phyloP scores from a whole-genome alignment of 2,329 filamentous ascomycete genomes.

The Aspergillus udagawae region DNA sequence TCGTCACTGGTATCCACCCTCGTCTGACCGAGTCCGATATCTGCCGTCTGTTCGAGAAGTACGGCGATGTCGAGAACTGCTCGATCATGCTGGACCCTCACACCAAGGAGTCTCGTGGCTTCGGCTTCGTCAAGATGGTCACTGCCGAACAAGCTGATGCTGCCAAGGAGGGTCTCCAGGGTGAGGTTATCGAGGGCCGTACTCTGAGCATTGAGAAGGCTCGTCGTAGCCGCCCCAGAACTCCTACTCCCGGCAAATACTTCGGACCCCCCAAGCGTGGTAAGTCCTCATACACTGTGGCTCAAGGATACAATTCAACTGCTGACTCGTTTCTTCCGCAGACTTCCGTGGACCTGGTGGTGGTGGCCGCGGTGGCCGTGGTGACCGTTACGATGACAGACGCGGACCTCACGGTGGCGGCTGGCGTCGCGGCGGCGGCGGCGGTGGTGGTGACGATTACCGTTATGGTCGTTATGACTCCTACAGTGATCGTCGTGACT shows the following conservation, averaged over 20 bases:
- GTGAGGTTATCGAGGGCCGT: conserved; percentile 89
- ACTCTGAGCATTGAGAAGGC: conserved; percentile 99
- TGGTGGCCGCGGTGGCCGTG: conserved; percentile 38
- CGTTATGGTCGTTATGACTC: conserved; percentile 46
- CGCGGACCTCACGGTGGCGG: conserved; percentile 50
- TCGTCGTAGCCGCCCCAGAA: conserved; percentile 87
- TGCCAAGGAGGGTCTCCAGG: conserved; percentile 92
- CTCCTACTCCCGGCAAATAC: conserved; percentile 97
- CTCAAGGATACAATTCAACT: background rate
- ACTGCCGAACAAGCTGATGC: conserved; percentile 93
- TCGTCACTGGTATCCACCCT: conserved; percentile 96
- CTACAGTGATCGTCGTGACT: conserved; percentile 43
- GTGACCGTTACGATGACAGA: conserved; percentile 51
- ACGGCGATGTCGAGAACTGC: conserved; percentile 97
- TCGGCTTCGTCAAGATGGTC: conserved; percentile 99
- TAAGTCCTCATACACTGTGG: conserved; percentile 45
- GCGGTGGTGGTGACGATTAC: conserved; percentile 39
- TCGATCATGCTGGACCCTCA: conserved; percentile 99
- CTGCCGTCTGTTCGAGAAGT: conserved; percentile 94
- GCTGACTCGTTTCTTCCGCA: conserved; percentile 16
- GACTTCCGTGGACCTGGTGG: conserved; percentile 35
- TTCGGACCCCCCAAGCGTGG: conserved; percentile 97
- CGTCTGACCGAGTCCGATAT: conserved; percentile 86
- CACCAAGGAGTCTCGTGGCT: conserved; percentile 96
- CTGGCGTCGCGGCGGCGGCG: conserved; percentile 44